Evolutionary conservation across 208 protist species (phyloP).

Genomic region (Crithidia sp.): DNA sequence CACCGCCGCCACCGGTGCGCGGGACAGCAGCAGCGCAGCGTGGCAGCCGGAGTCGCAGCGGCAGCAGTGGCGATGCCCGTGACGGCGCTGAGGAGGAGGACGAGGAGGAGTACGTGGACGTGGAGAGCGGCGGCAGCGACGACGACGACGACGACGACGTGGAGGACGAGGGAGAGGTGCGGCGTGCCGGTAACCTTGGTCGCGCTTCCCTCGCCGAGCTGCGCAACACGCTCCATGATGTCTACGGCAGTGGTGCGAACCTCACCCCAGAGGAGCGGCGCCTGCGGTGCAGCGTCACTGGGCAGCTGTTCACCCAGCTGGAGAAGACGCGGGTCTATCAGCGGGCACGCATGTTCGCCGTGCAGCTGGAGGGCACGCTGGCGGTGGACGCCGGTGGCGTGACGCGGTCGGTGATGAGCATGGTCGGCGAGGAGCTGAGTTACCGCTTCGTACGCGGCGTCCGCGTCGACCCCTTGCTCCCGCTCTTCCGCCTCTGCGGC

Average conservation of each 20-base stretch:
- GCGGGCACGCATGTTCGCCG: constrained; percentile 81
- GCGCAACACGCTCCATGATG: constrained; percentile 11
- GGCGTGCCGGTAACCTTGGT: neutral
- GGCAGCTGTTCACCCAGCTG: constrained; percentile 80
- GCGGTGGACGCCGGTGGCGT: constrained; percentile 84
- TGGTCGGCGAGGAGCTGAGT: constrained; percentile 86
- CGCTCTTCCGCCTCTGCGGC: constrained; percentile 76
- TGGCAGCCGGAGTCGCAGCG: neutral
- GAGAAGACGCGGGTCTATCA: constrained; percentile 68
- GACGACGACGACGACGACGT: constrained; percentile 3
- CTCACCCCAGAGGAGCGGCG: constrained; percentile 13
- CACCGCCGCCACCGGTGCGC: neutral
- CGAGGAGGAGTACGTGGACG: constrained; percentile 19
- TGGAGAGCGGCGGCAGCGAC: constrained; percentile 13
- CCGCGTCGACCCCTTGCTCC: constrained; percentile 72
- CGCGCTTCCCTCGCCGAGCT: neutral
- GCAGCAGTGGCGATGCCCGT: neutral
- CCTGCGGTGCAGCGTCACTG: constrained; percentile 40
- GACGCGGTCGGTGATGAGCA: constrained; percentile 82
- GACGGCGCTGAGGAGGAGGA: neutral
- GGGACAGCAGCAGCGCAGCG: neutral
- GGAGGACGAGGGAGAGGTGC: neutral
- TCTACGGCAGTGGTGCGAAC: constrained; percentile 6
- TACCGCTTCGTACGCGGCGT: constrained; percentile 56
- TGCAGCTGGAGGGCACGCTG: constrained; percentile 65